Conservation (phyloP, 352 stramenopile species). For the Peronospora destructor region DNA sequence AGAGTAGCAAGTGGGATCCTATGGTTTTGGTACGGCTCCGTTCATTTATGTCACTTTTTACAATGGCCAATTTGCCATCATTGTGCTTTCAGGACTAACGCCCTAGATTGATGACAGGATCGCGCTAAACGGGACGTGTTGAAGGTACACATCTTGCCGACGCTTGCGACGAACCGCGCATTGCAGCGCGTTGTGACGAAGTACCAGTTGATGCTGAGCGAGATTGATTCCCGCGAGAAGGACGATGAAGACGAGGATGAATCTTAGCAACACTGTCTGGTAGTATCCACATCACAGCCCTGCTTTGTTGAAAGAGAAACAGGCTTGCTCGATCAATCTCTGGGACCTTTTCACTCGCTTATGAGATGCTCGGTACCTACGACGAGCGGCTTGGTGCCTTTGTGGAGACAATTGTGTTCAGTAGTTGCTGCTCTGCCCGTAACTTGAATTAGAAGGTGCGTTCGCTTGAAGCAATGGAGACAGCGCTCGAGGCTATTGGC, state of each 20-base stretch:
- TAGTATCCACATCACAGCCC: conserved; percentile 1
- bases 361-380: not conserved
- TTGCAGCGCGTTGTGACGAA: conserved; percentile 80
- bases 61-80: conserved; percentile 6
- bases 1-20: conserved; percentile 27
- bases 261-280: conserved; percentile 5
- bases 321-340: not conserved
- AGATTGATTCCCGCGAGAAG: conserved; percentile 48
- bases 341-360: not conserved
- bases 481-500: conserved; percentile 1
- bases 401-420: conserved; percentile 10
- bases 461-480: conserved; percentile 4
- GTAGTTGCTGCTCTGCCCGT: conserved; percentile 7
- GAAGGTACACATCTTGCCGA: conserved; percentile 61
- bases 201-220: conserved; percentile 77
- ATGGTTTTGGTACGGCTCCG: conserved; percentile 39
- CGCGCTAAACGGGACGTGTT: conserved; percentile 68
- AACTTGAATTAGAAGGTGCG: conserved; percentile 10
- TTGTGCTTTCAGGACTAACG: conserved; percentile 12
- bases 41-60: conserved; percentile 1
- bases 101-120: conserved; percentile 31
- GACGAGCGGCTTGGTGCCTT: conserved; percentile 1
- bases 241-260: conserved; percentile 19
- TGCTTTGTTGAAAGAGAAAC: too few species aligned
- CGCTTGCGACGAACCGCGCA: conserved; percentile 70